Base-by-base conservation (phyloP, 179 eudicot species). In the Vitellaria paradoxa region DNA sequence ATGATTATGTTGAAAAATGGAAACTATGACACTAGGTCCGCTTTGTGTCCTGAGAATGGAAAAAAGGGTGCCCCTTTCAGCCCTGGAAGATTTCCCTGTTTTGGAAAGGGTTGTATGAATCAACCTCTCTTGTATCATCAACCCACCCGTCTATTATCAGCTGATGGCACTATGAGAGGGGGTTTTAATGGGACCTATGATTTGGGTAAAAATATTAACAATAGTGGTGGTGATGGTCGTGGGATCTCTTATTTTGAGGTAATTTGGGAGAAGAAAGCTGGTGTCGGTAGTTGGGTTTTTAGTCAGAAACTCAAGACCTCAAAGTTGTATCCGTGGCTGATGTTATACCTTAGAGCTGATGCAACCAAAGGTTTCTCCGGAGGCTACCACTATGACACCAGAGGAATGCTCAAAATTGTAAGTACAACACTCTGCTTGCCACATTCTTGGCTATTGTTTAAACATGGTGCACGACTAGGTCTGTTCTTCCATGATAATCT, bases 1-100 rank as follows among this genome's bases (percentile, higher is more conserved):
- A 90, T 90, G 94, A 70, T 92, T 7, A 92, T 92, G 97, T 80
- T 92, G 42, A 92, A 92, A 65, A 92, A 91, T 46, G 97, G 97
- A 24, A 92, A 92, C 72, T 89, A 82, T 55, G 97, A 92, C 76
- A 84, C 90, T 1, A 84, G 49, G 8, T 77, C 93, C 7, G 90
- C 81, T n/a, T 61, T 90, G 7, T 92, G 97, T 70, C 97, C 97
- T 0, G 78, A 84, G 42, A 89, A 92, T 56, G 97, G 97, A 17
- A 88, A 86, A 65, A 88, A 81, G 79, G 85, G 65, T 0, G 79
- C 85, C 0, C 89, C 92, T 20, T 90, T 88, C 46, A 72, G 52
- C 3, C 80, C 90, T 6, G 85, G 88, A 20, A 77, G 91, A n/a
- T 92, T 92, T 72, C 97, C 94, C 2, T 92, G 97, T 73, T 91